Base-by-base conservation (phyloP, 495 filamentous ascomycete species). In the Achaetomiella virescens region DNA sequence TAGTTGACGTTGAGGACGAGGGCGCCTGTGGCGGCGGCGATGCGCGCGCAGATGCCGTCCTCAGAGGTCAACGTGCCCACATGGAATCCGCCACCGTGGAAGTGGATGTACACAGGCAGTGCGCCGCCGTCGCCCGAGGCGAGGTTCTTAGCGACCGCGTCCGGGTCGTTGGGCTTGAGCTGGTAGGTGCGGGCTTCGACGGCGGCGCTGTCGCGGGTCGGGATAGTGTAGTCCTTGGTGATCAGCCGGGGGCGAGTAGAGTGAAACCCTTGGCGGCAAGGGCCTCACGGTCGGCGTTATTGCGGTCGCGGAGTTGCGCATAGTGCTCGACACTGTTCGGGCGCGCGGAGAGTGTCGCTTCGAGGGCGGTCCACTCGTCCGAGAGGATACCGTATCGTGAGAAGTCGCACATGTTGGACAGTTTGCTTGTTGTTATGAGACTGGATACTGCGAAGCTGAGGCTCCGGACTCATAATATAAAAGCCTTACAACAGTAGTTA, bases 11-110 rank as follows among this genome's bases (percentile, higher is more conserved):
- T 76, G 29, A 81, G 43, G 6, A 80, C 73, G 4, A 66, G 65
- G 1, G 68, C 55, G 20, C 57, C 61, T 1, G 64, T 51, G n/a
- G 58, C 48, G 24, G 59, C 52, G 4, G 62, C 60, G 17, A 79
- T 59, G 47, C 75, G 70, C 17, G 72, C 60, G 57, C 77, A 79
- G 48, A 57, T 67, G n/a, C 70, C 70, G 40, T 78, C 72, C 61
- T 81, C 79, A 31, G 76, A 72, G 17, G 63, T 52, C 6, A 78
- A 61, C 0, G 65, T 70, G 24, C 78, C 78, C 27, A 74, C 70
- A n/a, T 79, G 49, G 36, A 72, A 79, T 1, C 78, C 79, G 12
- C 79, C 78, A 10, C 78, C 78, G 59, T 81, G 78, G 35, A 75
- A 66, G 57, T 79, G 71, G 31, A 81, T 55, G 48, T 76, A 77